Percentiles rank a stretch among this genome's conserved stretches.
Evolutionary conservation across 495 filamentous ascomycete species (phyloP).

Genomic region (Pyrenula aspistea): DNA sequence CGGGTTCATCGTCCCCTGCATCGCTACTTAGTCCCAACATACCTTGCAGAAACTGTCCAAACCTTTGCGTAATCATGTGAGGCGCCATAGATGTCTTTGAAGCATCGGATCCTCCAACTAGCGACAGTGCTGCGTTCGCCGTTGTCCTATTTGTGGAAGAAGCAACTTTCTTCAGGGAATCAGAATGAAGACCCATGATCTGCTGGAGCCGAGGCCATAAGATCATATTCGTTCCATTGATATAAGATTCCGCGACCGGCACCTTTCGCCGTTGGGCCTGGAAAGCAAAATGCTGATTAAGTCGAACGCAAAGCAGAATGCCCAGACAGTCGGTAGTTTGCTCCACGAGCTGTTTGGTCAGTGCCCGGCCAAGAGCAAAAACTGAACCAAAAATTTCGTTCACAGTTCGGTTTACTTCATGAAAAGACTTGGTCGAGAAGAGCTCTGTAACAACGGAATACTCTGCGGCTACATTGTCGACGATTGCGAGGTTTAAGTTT

Average conservation of each 20-base stretch:
- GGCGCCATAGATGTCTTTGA: slow-evolving; percentile 71
- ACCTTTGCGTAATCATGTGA: slow-evolving; percentile 82
- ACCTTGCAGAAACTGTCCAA: slow-evolving; percentile 79
- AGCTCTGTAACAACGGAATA: slow-evolving; percentile 88
- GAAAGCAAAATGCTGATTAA: slow-evolving; percentile 89
- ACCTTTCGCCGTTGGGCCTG: slow-evolving; percentile 84
- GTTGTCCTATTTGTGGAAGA: slow-evolving; percentile 34
- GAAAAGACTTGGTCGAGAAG: slow-evolving; percentile 55
- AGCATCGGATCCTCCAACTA: slow-evolving; percentile 41
- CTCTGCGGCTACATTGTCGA: slow-evolving; percentile 91
- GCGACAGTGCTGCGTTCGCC: slow-evolving; percentile 39
- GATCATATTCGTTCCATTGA: slow-evolving; percentile 90
- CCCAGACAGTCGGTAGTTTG: slow-evolving; percentile 75
- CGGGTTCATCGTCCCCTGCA: slow-evolving; percentile 85
- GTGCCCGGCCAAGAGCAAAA: slow-evolving; percentile 61
- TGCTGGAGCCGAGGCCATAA: slow-evolving; percentile 93
- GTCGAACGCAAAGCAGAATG: slow-evolving; percentile 75
- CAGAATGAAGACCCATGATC: slow-evolving; percentile 85
- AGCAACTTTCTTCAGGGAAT: slow-evolving; percentile 58
- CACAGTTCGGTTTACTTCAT: slow-evolving; percentile 53
- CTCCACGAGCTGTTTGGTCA: slow-evolving; percentile 67
- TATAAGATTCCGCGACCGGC: slow-evolving; percentile 77
- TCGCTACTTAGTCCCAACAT: slow-evolving; percentile 73
- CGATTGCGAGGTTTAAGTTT: slow-evolving; percentile 84
- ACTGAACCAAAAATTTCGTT: slow-evolving; percentile 73